A percentile compares a stretch with the other conserved stretches of the same genome.
These are phyloP conservation scores for Tulasnella sp. DNA, from an alignment of 768 basidiomycete genomes.

Conservation along the genomic window DNA sequence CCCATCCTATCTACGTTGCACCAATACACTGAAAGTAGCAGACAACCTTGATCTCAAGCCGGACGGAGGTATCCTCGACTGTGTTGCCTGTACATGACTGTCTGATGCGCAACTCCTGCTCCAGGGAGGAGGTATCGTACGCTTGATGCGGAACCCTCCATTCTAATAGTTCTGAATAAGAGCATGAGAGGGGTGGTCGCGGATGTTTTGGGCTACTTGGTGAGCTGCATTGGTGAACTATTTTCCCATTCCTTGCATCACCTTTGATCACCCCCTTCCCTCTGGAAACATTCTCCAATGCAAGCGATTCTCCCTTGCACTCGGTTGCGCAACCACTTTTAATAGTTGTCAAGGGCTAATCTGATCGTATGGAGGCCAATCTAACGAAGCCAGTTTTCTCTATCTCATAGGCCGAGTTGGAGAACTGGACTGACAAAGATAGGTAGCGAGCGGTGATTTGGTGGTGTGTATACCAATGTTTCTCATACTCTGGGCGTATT, in stretches of 20 bases:
- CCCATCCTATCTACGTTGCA: constrained; percentile 33
- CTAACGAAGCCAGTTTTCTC: constrained; percentile 40
- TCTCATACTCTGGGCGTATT: too few relatives aligned
- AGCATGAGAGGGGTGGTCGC: constrained; percentile 40
- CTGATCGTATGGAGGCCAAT: constrained; percentile 39
- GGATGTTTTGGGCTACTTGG: constrained; percentile 32
- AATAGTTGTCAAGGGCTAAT: constrained; percentile 29
- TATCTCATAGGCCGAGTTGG: too few relatives aligned
- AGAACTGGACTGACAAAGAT: too few relatives aligned
- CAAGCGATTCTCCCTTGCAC: constrained; percentile 19
- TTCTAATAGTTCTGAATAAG: constrained; percentile 41
- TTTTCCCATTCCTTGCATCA: constrained; percentile 14
- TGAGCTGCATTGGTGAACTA: constrained; percentile 13
- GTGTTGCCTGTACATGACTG: constrained; percentile 32
- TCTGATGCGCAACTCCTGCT: constrained; percentile 35
- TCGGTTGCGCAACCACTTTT: constrained; percentile 22
- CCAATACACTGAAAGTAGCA: constrained; percentile 33
- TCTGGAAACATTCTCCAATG: constrained; percentile 11
- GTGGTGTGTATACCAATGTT: too few relatives aligned
- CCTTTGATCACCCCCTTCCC: neutral
- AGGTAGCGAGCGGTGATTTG: too few relatives aligned
- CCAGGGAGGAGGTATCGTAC: constrained; percentile 37
- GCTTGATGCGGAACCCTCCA: constrained; percentile 41
- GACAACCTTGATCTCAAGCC: constrained; percentile 29
- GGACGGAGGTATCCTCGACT: constrained; percentile 32